phyloP scores from a whole-genome alignment of 1,139 yeast species.

The Debaryomycetaceae sp. region DNA sequence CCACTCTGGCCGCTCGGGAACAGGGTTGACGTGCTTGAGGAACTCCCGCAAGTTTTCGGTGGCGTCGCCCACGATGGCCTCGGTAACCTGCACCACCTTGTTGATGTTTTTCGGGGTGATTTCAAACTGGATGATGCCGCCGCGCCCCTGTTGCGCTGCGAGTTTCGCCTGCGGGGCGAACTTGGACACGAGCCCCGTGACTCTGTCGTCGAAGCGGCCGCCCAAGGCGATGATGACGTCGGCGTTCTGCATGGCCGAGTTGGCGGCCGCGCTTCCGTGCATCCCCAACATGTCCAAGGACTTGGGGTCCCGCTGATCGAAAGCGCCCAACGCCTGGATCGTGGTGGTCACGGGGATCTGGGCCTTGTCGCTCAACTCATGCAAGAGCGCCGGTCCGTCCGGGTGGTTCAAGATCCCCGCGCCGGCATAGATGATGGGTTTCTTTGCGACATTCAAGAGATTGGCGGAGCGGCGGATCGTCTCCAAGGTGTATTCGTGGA shows the following conservation, averaged over 20 bases:
- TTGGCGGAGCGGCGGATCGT: conserved; percentile 70
- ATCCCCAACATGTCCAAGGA: conserved; percentile 94
- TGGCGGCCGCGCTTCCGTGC: conserved; percentile 97
- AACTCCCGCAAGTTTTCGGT: conserved; percentile 63
- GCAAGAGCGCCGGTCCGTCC: conserved; percentile 71
- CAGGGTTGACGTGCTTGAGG: conserved; percentile 57
- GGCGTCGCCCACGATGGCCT: conserved; percentile 95
- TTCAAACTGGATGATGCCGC: conserved; percentile 95
- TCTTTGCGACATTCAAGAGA: conserved; percentile 71
- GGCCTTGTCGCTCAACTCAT: conserved; percentile 84
- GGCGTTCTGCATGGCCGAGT: conserved; percentile 85
- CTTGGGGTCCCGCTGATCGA: conserved; percentile 84
- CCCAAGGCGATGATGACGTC: conserved; percentile 91
- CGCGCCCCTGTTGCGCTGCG: conserved; percentile 81
- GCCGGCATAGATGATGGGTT: conserved; percentile 85
- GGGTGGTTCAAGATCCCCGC: conserved; percentile 75
- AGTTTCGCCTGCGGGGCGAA: conserved; percentile 90
- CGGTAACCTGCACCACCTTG: conserved; percentile 95
- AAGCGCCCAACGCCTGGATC: conserved; percentile 87
- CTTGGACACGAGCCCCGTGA: conserved; percentile 73
- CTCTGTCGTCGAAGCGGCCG: conserved; percentile 97
- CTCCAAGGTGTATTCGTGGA: conserved; percentile 66
- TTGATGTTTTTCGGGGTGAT: conserved; percentile 93
- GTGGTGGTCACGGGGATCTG: conserved; percentile 94
- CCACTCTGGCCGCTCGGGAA: conserved; percentile 67